A percentile compares a stretch with the other conserved stretches of the same genome.
Conservation (phyloP, 2,329 filamentous ascomycete species). For the Talaromyces sp. region DNA sequence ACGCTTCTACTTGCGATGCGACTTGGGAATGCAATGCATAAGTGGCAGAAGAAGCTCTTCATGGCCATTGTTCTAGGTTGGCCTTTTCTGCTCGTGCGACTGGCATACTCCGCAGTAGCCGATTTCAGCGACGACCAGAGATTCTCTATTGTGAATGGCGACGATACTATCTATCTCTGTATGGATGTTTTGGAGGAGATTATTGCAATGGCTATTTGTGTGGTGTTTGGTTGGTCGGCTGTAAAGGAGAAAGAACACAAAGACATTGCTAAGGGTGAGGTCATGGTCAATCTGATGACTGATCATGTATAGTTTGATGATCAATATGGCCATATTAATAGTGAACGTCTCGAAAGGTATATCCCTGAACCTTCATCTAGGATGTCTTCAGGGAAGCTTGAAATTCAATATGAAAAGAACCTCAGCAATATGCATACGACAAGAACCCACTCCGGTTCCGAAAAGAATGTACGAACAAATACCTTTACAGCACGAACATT, state of each 20-base stretch:
- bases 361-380: background rate
- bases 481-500: no score
- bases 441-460: no score
- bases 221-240: conserved; percentile 3
- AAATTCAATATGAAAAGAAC: no score
- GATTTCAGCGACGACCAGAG: background rate
- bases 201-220: background rate
- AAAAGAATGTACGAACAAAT: no score
- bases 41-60: background rate
- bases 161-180: background rate
- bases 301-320: background rate
- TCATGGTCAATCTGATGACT: background rate
- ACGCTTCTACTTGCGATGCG: background rate
- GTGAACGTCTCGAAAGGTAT: background rate
- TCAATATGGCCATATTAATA: background rate
- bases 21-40: background rate
- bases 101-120: background rate
- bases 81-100: background rate
- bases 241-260: background rate
- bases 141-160: background rate
- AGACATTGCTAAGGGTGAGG: conserved; percentile 15
- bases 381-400: background rate
- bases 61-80: background rate
- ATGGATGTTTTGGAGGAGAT: background rate
- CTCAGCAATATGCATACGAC: no score